Evolutionary conservation across 306 rosid species (phyloP).

Genomic region (Fragaria nilgerrensis): DNA sequence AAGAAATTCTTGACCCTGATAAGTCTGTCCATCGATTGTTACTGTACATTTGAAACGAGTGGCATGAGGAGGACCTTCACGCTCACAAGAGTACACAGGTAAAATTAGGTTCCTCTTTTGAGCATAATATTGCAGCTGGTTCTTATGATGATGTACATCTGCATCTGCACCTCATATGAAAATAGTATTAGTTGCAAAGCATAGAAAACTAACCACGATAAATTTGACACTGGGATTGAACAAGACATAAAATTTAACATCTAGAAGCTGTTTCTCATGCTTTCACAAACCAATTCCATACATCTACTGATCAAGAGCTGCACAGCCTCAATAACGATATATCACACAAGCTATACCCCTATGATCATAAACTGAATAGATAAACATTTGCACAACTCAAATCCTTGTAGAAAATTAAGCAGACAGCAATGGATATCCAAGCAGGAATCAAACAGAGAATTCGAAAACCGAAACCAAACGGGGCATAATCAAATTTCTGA

Average conservation of each 20-base stretch:
- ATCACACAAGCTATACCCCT: not conserved
- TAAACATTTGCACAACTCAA: not conserved
- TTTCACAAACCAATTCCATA: not conserved
- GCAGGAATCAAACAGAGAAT: no score
- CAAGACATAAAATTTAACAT: not conserved
- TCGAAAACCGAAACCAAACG: no score
- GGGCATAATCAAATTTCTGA: no score
- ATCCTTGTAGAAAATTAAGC: no score
- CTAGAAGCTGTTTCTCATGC: not conserved
- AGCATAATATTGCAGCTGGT: slow-evolving; percentile 58
- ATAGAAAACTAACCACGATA: not conserved
- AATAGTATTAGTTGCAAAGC: not conserved
- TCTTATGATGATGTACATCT: slow-evolving; percentile 52
- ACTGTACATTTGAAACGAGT: slow-evolving; percentile 65
- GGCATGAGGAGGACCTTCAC: slow-evolving; percentile 85
- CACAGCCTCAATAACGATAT: not conserved
- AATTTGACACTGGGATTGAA: not conserved
- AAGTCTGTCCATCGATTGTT: slow-evolving; percentile 57
- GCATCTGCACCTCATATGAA: slow-evolving; percentile 26
- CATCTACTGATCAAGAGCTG: not conserved
- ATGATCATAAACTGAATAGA: not conserved
- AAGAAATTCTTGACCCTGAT: slow-evolving; percentile 47
- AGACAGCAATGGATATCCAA: no score
- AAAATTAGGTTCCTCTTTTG: slow-evolving; percentile 54
- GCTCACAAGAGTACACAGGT: slow-evolving; percentile 64